Base-by-base conservation (phyloP, 2,329 filamentous ascomycete genomes). In the Botryotinia globosa region DNA sequence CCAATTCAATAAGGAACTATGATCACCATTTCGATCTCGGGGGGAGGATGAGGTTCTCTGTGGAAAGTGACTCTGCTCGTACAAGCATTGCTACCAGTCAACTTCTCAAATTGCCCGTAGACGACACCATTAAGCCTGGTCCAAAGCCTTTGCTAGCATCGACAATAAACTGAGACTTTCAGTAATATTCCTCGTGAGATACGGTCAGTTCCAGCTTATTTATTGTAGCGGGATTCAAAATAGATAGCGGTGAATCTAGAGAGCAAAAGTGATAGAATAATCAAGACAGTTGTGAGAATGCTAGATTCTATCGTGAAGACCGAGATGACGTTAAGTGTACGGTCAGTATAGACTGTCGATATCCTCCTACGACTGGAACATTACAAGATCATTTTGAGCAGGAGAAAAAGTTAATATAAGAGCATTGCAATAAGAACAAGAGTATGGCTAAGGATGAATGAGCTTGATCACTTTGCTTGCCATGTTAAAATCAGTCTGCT, bases 391-490 rank as follows among this genome's bases (percentile, higher is more conserved):
- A 37, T 37, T 37, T 29, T 7, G 51, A 54, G 1, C 1, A 29
- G 5, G 18, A 8, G 8, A 18, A 5, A 54, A 56, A 51, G 22
- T 4, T 14, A 51, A 6, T n/a, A 1, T 12, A 12, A 12, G 10
- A n/a, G 5, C 0, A 51, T 5, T 5, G 9, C 0, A n/a, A 25
- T 25, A 0, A 51, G 45, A n/a, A 51, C 3, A 12, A n/a, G 9
- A 51, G 9, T 22, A 10, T 45, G 8, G 4, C 45, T 6, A 25
- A 2, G 4, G n/a, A n/a, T n/a, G n/a, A n/a, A n/a, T n/a, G n/a
- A n/a, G n/a, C n/a, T n/a, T n/a, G n/a, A n/a, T n/a, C n/a, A n/a
- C n/a, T n/a, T n/a, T n/a, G n/a, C n/a, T 7, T 29, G 0, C 12
- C n/a, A 3, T 18, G 1, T 56, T 29, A 6, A 9, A 18, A 29